phyloP scores from a whole-genome alignment of 768 basidiomycete genomes.

The Coprinopsis sp. region DNA sequence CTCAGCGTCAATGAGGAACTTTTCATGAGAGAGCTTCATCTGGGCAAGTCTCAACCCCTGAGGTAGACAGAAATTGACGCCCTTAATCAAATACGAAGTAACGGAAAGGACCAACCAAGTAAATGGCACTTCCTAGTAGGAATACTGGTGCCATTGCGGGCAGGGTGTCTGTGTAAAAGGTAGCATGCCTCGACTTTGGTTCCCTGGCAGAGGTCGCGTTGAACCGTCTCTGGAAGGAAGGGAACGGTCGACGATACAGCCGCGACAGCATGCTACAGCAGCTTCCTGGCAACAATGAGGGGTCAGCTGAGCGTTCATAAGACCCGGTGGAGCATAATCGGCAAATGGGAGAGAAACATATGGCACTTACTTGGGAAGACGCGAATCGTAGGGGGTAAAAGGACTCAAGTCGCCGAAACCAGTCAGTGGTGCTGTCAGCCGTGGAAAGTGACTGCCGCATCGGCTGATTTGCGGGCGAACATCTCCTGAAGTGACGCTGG shows the following conservation, averaged over 20 bases:
- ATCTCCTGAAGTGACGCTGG: not conserved
- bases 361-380: too few species aligned
- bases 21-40: conserved; percentile 62
- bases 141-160: conserved; percentile 79
- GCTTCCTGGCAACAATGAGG: too few species aligned
- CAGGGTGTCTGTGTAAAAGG: conserved; percentile 64
- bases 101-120: conserved; percentile 49
- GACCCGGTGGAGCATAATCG: too few species aligned
- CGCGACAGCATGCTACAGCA: too few species aligned
- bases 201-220: not conserved
- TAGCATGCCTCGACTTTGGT: conserved; percentile 40
- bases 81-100: conserved; percentile 2
- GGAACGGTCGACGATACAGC: too few species aligned
- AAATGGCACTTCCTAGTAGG: conserved; percentile 74
- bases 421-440: not conserved
- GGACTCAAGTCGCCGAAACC: too few species aligned
- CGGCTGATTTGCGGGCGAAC: not conserved
- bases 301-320: too few species aligned
- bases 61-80: not conserved
- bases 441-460: not conserved
- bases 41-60: conserved; percentile 68
- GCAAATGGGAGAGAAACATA: too few species aligned
- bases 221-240: not conserved
- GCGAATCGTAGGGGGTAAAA: too few species aligned
- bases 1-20: conserved; percentile 59